These are phyloP conservation scores for Linum usitatissimum DNA, from an alignment of 345 rosid genomes.

Conservation along the genomic window DNA sequence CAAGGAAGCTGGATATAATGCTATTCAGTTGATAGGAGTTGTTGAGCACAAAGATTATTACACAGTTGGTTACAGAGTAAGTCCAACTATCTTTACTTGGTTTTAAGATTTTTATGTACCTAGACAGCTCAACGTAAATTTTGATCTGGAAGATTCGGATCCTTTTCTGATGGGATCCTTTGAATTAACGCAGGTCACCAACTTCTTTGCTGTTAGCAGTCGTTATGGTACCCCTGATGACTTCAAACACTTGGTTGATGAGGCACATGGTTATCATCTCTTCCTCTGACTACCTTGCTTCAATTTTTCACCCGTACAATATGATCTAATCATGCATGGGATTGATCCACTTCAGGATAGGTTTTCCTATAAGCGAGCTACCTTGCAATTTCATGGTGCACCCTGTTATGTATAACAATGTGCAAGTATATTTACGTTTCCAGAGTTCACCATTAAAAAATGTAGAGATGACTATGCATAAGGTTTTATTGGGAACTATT, in stretches of 20 bases:
- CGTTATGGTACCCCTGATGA: slow-evolving; percentile 95
- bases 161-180: slow-evolving; percentile 7
- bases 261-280: slow-evolving; percentile 71
- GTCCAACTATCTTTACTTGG: slow-evolving; percentile 16
- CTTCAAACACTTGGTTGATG: slow-evolving; percentile 85
- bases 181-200: slow-evolving; percentile 62
- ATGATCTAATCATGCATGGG: slow-evolving; percentile 9
- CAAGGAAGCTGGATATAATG: slow-evolving; percentile 84
- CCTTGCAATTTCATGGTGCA: slow-evolving; percentile 7
- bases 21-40: slow-evolving; percentile 81
- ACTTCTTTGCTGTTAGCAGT: slow-evolving; percentile 81
- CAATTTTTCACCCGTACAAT: slow-evolving; percentile 1
- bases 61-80: slow-evolving; percentile 86
- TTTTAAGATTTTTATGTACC: slow-evolving; percentile 8
- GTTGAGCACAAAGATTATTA: slow-evolving; percentile 93
- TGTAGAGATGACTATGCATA: neutral
- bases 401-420: neutral
- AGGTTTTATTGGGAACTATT: no score
- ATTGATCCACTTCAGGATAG: neutral
- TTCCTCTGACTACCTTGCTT: slow-evolving; percentile 4
- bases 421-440: neutral
- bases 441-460: neutral
- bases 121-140: neutral
- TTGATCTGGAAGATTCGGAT: neutral
- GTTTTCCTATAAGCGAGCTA: neutral